These are phyloP conservation scores for Fusarium algeriense DNA, from an alignment of 2,329 filamentous ascomycete genomes.

Conservation along the genomic window DNA sequence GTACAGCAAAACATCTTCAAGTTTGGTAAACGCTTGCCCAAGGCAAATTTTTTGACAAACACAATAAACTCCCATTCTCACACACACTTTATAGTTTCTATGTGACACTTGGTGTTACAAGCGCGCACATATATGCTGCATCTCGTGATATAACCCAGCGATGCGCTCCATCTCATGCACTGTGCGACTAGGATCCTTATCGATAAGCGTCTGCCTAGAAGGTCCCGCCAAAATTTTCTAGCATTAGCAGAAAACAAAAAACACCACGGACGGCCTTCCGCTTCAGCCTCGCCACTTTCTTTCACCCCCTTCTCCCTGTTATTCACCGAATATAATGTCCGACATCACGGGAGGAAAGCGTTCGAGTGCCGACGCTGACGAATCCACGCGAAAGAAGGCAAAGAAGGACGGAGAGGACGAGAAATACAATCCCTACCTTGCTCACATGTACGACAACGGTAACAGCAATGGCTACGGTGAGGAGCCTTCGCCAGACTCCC, in stretches of 20 bases:
- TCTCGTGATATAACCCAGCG: not conserved
- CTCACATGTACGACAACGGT: slow-evolving; percentile 80
- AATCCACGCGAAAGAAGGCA: slow-evolving; percentile 58
- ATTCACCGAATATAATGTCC: slow-evolving; percentile 52
- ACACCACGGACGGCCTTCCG: slow-evolving; percentile 27
- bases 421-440: slow-evolving; percentile 85
- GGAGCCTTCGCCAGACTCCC: slow-evolving; percentile 55
- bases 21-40: not conserved
- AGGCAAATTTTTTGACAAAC: not conserved
- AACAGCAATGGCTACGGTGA: slow-evolving; percentile 56
- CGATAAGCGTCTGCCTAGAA: slow-evolving; percentile 47
- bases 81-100: not conserved
- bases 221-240: slow-evolving; percentile 50
- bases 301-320: slow-evolving; percentile 8
- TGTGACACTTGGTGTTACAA: not conserved
- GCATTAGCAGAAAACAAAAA: slow-evolving; percentile 35
- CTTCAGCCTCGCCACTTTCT: slow-evolving; percentile 45
- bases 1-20: not conserved
- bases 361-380: slow-evolving; percentile 59
- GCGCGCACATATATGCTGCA: not conserved
- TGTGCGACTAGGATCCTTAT: slow-evolving; percentile 47
- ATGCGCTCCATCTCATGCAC: slow-evolving; percentile 1
- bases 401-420: slow-evolving; percentile 52
- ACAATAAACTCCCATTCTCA: not conserved
- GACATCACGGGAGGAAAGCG: slow-evolving; percentile 58